Base-by-base conservation (phyloP, 2,329 filamentous ascomycete species). In the Dactylonectria estremocensis region DNA sequence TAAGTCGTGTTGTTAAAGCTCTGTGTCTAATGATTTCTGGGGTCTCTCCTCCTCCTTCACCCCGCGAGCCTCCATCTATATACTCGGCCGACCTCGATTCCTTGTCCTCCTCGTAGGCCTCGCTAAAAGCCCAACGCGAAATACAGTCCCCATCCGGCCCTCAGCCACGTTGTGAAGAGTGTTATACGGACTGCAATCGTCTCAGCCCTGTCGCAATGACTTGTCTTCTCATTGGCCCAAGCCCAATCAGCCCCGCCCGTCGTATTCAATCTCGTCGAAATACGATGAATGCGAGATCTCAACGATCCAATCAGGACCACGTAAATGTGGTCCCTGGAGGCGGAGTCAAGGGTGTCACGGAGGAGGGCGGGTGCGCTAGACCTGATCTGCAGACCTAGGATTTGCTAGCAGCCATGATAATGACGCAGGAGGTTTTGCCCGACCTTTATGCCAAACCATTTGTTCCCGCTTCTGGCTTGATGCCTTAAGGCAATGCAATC, bases 211-310 rank as follows among this genome's bases (percentile, higher is more conserved):
- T 60, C 24, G 40, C 48, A 6, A 24, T 20, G 5, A 10, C 8
- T 6, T 35, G 43, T 2, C 4, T 11, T 9, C 22, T 68, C 46
- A 72, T 76, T 76, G 72, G 74, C 24, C 2, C 9, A 2, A 3
- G 1, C 6, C 5, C 11, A 13, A 5, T 5, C 33, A 13, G 45
- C 45, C 55, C 74, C 72, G 66, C 66, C 20, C 1, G 8, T 1
- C n/a, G 22, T n/a, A 49, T 35, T 35, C 37, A 61, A 31, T 43
- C 14, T 22, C 24, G 64, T 28, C 48, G 59, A 59, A 76, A 78
- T 77, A 78, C 77, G 77, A 78, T 59, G 74, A 76, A 76, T 72
- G 74, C 77, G 76, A 78, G 69, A 72, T 61, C 61, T 48, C 46
- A 56, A 50, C 62, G 18, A 18, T 9, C 71, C 68, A 70, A 74